Conservation (phyloP, 441 rosid species). For the Gossypium trilobum region DNA sequence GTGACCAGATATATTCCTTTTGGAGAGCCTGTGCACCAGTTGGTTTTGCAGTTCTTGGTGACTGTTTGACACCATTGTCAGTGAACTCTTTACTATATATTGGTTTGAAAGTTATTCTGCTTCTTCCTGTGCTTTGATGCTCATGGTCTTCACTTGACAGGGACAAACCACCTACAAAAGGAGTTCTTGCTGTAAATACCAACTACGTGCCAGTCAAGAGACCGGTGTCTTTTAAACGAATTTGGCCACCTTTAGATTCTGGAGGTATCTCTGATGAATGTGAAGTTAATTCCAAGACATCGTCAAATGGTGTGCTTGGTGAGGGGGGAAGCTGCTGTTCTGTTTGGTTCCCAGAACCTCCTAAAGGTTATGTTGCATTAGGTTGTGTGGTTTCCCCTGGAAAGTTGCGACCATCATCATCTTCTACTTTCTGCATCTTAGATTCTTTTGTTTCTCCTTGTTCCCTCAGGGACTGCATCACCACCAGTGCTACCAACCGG, state of each 20-base stretch:
- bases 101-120: conserved; percentile 14
- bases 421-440: conserved; percentile 72
- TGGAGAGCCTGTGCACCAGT: conserved; percentile 95
- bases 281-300: conserved; percentile 18
- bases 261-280: conserved; percentile 33
- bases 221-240: conserved; percentile 65
- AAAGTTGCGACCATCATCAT: conserved; percentile 50
- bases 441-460: conserved; percentile 79
- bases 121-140: conserved; percentile 11
- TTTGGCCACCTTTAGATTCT: conserved; percentile 55
- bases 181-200: conserved; percentile 79
- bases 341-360: conserved; percentile 94
- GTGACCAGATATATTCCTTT: conserved; percentile 62
- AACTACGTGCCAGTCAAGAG: conserved; percentile 71
- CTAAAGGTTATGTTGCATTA: conserved; percentile 78
- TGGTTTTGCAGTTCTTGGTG: conserved; percentile 94
- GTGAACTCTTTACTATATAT: conserved; percentile 23
- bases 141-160: conserved; percentile 39
- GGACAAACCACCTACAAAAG: conserved; percentile 95
- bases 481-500: conserved; percentile 47
- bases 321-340: conserved; percentile 40
- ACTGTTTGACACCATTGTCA: conserved; percentile 80
- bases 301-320: conserved; percentile 15
- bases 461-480: conserved; percentile 74
- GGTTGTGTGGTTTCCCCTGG: conserved; percentile 80